Evolutionary conservation across 129 eudicot species (phyloP), one percentile per base, ranked within the genome.

Genomic region (Chrysanthemum lavandulifolium): DNA sequence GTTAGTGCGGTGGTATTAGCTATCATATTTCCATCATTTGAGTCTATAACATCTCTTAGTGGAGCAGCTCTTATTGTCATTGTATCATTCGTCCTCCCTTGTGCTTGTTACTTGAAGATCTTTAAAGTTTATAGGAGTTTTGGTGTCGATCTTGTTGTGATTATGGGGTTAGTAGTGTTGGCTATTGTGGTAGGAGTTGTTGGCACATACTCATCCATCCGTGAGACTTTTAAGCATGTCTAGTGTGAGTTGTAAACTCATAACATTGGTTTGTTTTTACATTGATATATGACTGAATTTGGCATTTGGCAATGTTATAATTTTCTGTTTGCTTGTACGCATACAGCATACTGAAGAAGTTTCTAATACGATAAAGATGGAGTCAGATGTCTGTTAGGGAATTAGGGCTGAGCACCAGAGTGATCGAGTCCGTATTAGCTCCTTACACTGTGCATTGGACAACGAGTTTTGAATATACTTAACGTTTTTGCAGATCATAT

Each of bases 81-180:
- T 6, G 84, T 76, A 61, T 80, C 84, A 21, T 68, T 68, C 54
- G 18, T 74, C 67, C 48, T 80, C 59, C 80, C 80, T 10, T 80
- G 80, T 64, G 79, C 69, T 13, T 80, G 84, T 65, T 80, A 80
- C 72, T 36, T 68, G 72, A 80, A 80, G 72, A 80, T 80, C 10
- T 80, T 77, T 61, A 21, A 57, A 69, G 68, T 77, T 51, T 61
- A 77, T 47, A 61, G 66, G 31, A 64, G 49, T 33, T 71, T 78
- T 15, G 78, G 78, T 52, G 65, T 52, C 58, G 82, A 72, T 40
- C 62, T 78, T 18, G 27, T 65, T 55, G 73, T 33, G 40, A 78
- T 78, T 40, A 61, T 73, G 62, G 78, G 82, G 40, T 65, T 65
- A 23, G 62, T 78, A 63, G 36, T 56, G 21, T 51, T 78, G 78